Conservation (phyloP, 2,329 filamentous ascomycete genomes). For the Akanthomyces muscarius region DNA sequence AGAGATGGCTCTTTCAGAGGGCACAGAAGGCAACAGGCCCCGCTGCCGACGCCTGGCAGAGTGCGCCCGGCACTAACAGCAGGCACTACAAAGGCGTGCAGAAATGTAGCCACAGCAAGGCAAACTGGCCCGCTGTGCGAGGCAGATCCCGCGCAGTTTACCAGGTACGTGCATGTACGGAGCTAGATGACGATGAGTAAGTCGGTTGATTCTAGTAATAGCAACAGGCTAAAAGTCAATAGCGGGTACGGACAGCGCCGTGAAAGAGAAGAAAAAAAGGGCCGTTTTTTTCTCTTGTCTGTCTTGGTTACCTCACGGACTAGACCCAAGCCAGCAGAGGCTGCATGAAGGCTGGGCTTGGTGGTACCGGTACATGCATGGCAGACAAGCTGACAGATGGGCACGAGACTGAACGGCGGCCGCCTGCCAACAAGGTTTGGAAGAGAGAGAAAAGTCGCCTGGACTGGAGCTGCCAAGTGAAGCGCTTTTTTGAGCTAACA, state of each 20-base stretch:
- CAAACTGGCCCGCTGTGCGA: slow-evolving; percentile 8
- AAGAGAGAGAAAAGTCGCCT: too few species aligned
- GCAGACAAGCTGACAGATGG: not conserved
- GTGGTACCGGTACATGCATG: not conserved
- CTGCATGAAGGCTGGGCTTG: not conserved
- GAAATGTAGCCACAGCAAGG: not conserved
- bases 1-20: too few species aligned
- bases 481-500: too few species aligned
- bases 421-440: not conserved
- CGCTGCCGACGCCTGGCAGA: not conserved
- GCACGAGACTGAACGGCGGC: not conserved
- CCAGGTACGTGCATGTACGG: not conserved
- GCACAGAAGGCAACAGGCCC: too few species aligned
- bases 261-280: not conserved
- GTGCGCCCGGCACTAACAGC: not conserved
- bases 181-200: not conserved
- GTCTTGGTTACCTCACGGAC: not conserved
- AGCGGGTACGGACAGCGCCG: slow-evolving; percentile 1
- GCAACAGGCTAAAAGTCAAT: not conserved
- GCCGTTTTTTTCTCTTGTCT: not conserved
- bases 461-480: too few species aligned
- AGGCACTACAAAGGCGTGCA: not conserved
- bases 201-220: not conserved
- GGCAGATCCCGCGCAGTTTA: slow-evolving; percentile 2
- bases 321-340: slow-evolving; percentile 8